phyloP scores from a whole-genome alignment of 2,329 filamentous ascomycete genomes.

The Aureobasidium subglaciale region DNA sequence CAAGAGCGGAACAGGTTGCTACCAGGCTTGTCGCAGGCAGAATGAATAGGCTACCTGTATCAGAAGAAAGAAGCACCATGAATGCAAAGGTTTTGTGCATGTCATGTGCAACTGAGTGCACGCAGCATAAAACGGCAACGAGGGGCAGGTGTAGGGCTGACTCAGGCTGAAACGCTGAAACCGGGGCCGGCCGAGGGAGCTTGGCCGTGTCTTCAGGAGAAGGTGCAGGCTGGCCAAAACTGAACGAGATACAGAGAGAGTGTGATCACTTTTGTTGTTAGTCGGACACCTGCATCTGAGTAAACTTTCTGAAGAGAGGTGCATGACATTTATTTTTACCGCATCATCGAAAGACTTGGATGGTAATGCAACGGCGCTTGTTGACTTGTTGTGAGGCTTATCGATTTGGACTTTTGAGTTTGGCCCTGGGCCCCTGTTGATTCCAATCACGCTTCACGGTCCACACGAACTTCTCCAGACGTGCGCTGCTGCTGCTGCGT shows the following conservation, averaged over 20 bases:
- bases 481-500: background rate
- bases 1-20: background rate
- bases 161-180: constrained; percentile 10
- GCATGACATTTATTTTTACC: too few species aligned
- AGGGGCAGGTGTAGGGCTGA: constrained; percentile 6
- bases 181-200: constrained; percentile 1
- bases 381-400: constrained; percentile 9
- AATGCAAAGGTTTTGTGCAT: background rate
- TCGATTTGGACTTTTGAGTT: background rate
- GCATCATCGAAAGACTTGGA: too few species aligned
- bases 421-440: constrained; percentile 7
- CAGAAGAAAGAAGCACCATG: background rate
- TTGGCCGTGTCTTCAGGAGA: background rate
- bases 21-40: background rate
- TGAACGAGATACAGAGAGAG: background rate
- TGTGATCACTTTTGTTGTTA: background rate
- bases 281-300: background rate
- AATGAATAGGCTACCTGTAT: background rate
- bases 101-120: background rate
- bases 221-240: background rate
- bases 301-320: too few species aligned
- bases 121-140: background rate
- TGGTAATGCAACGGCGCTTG: constrained; percentile 10
- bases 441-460: background rate
- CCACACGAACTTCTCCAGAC: constrained; percentile 4